phyloP scores from a whole-genome alignment of 768 basidiomycete species.

The Phylloporus arenicola region DNA sequence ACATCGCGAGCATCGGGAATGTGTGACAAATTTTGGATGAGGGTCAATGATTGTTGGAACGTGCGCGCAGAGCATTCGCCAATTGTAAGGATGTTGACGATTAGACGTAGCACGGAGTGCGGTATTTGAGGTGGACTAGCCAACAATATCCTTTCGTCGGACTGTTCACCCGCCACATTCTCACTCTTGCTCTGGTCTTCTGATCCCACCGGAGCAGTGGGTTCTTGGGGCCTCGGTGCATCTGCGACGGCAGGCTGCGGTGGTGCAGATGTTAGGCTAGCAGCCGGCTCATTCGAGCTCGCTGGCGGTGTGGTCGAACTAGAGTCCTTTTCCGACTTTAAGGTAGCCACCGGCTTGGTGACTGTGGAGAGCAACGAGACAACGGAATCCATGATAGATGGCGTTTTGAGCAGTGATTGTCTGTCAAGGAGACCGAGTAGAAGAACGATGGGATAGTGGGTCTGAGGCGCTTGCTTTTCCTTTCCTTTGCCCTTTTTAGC shows the following conservation, averaged over 20 bases:
- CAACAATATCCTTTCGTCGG: conserved; percentile 46
- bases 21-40: conserved; percentile 89
- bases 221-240: conserved; percentile 9
- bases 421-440: conserved; percentile 85
- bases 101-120: conserved; percentile 75
- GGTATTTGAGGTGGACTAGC: conserved; percentile 82
- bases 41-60: conserved; percentile 88
- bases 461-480: conserved; percentile 75
- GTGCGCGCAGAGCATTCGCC: conserved; percentile 95
- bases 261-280: conserved; percentile 4
- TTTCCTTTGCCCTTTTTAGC: conserved; percentile 94
- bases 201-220: conserved; percentile 8
- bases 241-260: conserved; percentile 7
- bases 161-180: conserved; percentile 12
- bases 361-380: conserved; percentile 84
- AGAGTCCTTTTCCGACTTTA: conserved; percentile 47
- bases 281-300: conserved; percentile 12
- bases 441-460: conserved; percentile 87
- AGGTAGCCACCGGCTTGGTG: conserved; percentile 70
- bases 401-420: conserved; percentile 77
- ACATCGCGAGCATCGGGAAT: conserved; percentile 86
- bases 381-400: conserved; percentile 89
- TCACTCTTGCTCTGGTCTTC: conserved; percentile 24
- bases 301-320: conserved; percentile 17
- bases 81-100: conserved; percentile 95